Evolutionary conservation across 148 eudicot genomes (phyloP), one percentile per base, ranked within the genome.

Genomic region (Amaranthus hypochondriacus): DNA sequence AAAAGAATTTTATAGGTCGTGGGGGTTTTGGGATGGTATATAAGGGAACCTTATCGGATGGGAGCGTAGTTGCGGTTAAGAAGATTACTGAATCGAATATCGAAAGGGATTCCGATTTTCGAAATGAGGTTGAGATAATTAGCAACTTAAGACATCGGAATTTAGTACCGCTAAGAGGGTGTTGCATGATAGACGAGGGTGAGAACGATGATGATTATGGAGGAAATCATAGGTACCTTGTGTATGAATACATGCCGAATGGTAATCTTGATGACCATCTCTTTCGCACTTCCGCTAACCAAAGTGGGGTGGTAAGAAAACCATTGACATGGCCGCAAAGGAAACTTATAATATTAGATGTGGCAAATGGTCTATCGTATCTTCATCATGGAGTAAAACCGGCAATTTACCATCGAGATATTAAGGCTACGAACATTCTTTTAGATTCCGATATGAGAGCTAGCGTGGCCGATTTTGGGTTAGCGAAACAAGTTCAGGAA

Each of bases 41-140:
- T 56, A 67, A 67, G 46, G 70, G 70, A 51, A 51, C 50, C 63
- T 75, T 92, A 67, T 67, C 62, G 0, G 91, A 87, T 56, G 89
- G 93, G 49, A 86, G 85, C 48, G 66, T 73, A 4, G 85, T 90
- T 57, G 97, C 96, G 0, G 89, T 92, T 5, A 92, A 92, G 68
- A 85, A 77, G 78, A 66, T 92, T 28, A 80, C 90, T 7, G 92
- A 92, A 53, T 84, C 91, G 1, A 90, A 82, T 70, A 80, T 88
- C 61, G 77, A 81, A 73, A 87, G 91, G 56, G 84, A 77, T 51
- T 83, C 81, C 0, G 97, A 92, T 77, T 92, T 92, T 55, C 80
- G 82, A 53, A 92, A 89, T 69, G 97, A 92, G 73, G 97, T 92
- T 66, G 97, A 88, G 86, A 92, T 92, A 69, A 92, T 92, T 48